These are phyloP conservation scores for Talaromyces pinophilus DNA, from an alignment of 2,329 filamentous ascomycete species.

Conservation along the genomic window DNA sequence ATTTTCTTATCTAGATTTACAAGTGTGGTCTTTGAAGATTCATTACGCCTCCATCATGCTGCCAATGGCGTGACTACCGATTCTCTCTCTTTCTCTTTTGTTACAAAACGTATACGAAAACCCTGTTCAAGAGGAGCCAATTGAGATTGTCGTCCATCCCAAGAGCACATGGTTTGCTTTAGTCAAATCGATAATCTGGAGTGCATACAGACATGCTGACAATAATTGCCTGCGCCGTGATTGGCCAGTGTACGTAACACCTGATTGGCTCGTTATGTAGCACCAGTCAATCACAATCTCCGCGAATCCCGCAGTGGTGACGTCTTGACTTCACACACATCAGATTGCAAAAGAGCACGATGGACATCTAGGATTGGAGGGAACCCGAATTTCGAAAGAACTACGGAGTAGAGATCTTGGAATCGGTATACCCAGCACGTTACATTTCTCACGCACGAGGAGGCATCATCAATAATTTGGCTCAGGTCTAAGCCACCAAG, in stretches of 20 bases:
- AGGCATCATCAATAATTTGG: background rate
- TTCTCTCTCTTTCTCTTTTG: background rate
- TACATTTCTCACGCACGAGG: background rate
- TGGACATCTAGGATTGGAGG: no score
- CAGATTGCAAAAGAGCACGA: no score
- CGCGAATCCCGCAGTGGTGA: constrained; percentile 1
- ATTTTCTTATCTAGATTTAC: background rate
- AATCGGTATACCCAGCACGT: background rate
- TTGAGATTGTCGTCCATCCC: no score
- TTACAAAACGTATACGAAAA: background rate
- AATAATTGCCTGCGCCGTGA: background rate
- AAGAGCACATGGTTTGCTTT: no score
- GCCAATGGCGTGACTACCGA: background rate
- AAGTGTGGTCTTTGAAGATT: constrained; percentile 2
- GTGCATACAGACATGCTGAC: background rate
- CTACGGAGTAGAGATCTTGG: background rate
- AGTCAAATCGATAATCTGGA: background rate
- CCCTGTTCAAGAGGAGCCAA: background rate
- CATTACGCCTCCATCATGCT: background rate
- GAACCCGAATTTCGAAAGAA: background rate
- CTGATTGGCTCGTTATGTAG: background rate
- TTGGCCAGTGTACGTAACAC: background rate
- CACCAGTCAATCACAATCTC: background rate
- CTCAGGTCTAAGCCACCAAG: background rate
- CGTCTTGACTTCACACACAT: background rate